Conservation (phyloP, 192 early-diverging fungal species). For the Backusella mclennaniae region DNA sequence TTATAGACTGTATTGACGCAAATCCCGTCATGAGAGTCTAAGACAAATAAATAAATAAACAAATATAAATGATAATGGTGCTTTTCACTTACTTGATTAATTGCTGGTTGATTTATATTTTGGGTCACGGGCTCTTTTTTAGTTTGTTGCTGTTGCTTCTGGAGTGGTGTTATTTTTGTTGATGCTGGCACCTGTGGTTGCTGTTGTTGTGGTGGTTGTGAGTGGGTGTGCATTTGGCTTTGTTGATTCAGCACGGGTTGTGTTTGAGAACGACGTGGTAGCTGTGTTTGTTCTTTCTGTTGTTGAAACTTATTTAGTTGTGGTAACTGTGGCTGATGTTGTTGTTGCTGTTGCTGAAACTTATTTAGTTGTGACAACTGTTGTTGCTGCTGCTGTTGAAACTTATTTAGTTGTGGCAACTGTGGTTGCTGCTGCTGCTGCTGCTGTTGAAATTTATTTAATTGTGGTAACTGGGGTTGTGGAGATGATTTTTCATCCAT, state of each 20-base stretch:
- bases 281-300: conserved; percentile 19
- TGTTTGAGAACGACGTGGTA: conserved; percentile 17
- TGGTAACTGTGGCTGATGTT: conserved; percentile 4
- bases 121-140: conserved; percentile 35
- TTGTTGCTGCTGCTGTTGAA: conserved; percentile 14
- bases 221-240: not conserved
- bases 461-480: conserved; percentile 29
- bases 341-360: conserved; percentile 10
- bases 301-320: conserved; percentile 18
- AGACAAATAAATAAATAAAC: conserved; percentile 15
- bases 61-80: conserved; percentile 10
- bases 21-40: conserved; percentile 32
- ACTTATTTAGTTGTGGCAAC: not conserved
- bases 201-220: conserved; percentile 1
- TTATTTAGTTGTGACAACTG: conserved; percentile 25
- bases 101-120: conserved; percentile 32
- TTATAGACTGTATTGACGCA: conserved; percentile 23
- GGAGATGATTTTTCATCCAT: conserved; percentile 1
- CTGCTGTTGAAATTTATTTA: conserved; percentile 9
- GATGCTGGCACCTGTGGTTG: conserved; percentile 7
- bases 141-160: conserved; percentile 14
- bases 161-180: conserved; percentile 10
- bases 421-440: conserved; percentile 24
- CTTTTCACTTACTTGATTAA: conserved; percentile 33
- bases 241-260: not conserved